Conservation (phyloP, 2,329 filamentous ascomycete genomes). For the Biscogniauxia marginata region DNA sequence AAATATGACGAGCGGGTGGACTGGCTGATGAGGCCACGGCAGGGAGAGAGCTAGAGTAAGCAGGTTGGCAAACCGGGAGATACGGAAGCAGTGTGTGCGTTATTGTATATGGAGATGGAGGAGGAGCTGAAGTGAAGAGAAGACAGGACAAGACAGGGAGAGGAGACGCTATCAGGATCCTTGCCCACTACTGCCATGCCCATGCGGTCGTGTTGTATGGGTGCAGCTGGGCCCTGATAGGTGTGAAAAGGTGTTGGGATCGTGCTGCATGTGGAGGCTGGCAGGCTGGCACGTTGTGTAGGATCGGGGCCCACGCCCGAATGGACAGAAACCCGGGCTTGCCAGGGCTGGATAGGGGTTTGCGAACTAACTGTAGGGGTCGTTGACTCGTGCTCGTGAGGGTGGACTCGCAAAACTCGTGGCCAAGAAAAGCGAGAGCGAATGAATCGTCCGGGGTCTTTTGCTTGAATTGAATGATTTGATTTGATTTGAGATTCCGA, state of each 20-base stretch:
- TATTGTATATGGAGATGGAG: not conserved
- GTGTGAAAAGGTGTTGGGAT: not conserved
- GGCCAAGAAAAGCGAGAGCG: too few species aligned
- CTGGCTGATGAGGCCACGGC: not conserved
- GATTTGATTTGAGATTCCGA: too few species aligned
- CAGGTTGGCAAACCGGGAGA: not conserved
- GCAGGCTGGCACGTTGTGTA: too few species aligned
- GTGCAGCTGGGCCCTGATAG: not conserved
- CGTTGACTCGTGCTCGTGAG: too few species aligned
- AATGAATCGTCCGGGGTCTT: too few species aligned
- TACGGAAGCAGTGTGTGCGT: not conserved
- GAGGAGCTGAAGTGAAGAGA: not conserved
- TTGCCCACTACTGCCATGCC: not conserved
- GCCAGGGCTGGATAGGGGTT: too few species aligned
- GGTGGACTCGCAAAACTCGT: too few species aligned
- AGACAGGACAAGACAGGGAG: not conserved
- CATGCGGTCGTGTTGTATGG: not conserved
- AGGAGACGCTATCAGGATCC: not conserved
- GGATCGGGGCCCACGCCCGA: too few species aligned
- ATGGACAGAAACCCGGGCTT: too few species aligned
- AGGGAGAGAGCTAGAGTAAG: not conserved
- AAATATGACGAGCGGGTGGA: not conserved
- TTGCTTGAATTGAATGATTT: too few species aligned
- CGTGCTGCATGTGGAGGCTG: not conserved
- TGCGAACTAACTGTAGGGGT: too few species aligned